Conservation (phyloP, 257 asterid genomes). For the Dorcoceras hygrometricum region DNA sequence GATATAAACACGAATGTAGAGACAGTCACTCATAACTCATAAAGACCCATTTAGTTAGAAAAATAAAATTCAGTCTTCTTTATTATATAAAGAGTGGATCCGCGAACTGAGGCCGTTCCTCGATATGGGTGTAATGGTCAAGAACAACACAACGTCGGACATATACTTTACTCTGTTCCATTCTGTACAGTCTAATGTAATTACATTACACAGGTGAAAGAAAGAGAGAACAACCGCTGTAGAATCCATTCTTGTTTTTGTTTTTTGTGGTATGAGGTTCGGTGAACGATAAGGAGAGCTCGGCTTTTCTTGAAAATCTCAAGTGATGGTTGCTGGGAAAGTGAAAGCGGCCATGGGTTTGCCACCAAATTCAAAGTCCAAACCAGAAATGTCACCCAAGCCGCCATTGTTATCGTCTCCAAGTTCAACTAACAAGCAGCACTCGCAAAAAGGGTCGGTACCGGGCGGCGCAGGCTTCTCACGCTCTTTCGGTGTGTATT, state of each 20-base stretch:
- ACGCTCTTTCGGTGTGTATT: constrained; percentile 71
- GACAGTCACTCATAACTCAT: too few species aligned
- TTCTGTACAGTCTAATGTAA: background rate
- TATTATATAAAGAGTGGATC: background rate
- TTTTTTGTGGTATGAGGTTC: too few species aligned
- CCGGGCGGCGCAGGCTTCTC: constrained; percentile 42
- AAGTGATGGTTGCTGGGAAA: constrained; percentile 84
- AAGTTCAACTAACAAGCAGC: constrained; percentile 33
- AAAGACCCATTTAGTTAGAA: too few species aligned
- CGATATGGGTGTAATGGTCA: background rate
- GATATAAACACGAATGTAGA: too few species aligned
- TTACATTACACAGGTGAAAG: background rate
- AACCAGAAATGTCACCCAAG: constrained; percentile 37
- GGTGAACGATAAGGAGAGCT: constrained; percentile 17
- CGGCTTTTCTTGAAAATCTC: constrained; percentile 17
- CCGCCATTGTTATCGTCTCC: constrained; percentile 39
- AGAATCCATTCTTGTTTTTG: too few species aligned
- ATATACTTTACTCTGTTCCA: background rate
- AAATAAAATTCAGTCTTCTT: too few species aligned
- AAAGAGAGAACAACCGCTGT: constrained; percentile 29
- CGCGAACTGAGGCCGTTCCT: background rate
- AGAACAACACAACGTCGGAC: background rate
- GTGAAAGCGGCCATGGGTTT: constrained; percentile 75
- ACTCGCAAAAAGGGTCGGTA: constrained; percentile 33
- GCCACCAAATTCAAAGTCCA: constrained; percentile 51